A percentile compares a stretch with the other conserved stretches of the same genome.
Evolutionary conservation across 2,329 filamentous ascomycete species (phyloP).

Genomic region (Cladorrhinum sp.): DNA sequence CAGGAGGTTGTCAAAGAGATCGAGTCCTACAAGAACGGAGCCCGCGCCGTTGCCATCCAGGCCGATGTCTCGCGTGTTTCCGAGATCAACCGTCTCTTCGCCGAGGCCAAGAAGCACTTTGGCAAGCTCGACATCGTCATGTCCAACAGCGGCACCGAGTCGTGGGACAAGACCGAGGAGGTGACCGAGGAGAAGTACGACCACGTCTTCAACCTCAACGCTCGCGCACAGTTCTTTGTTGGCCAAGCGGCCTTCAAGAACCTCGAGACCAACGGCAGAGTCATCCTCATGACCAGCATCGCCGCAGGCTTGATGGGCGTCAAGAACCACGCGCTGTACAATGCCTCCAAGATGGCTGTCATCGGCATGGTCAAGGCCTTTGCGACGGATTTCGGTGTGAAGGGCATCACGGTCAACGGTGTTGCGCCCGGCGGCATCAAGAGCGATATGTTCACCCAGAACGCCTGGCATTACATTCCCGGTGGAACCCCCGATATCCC

Average conservation of each 20-base stretch:
- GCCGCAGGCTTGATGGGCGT: conserved; percentile 64
- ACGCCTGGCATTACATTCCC: conserved; percentile 64
- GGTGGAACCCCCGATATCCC: conserved; percentile 51
- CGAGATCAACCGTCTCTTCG: conserved; percentile 61
- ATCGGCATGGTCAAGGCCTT: conserved; percentile 71
- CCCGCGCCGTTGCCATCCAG: conserved; percentile 57
- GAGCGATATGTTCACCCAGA: conserved; percentile 73
- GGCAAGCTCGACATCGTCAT: conserved; percentile 69
- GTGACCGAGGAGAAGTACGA: conserved; percentile 69
- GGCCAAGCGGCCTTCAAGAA: conserved; percentile 72
- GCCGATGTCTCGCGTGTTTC: conserved; percentile 62
- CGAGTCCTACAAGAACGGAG: conserved; percentile 47
- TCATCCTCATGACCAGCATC: conserved; percentile 71
- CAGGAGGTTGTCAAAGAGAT: conserved; percentile 56
- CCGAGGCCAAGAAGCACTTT: conserved; percentile 61
- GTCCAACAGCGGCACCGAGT: conserved; percentile 70
- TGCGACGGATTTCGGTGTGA: conserved; percentile 66
- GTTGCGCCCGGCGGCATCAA: conserved; percentile 72
- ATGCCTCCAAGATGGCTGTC: conserved; percentile 68
- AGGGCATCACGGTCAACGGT: conserved; percentile 68
- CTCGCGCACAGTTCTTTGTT: conserved; percentile 72
- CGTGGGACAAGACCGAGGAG: conserved; percentile 67
- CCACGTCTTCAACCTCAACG: conserved; percentile 69
- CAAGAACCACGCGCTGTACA: conserved; percentile 68
- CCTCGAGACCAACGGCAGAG: conserved; percentile 65